A percentile compares a stretch with the other conserved stretches of the same genome.
Conservation (phyloP, 2,329 filamentous ascomycete species). For the Phyllosticta citriasiana region DNA sequence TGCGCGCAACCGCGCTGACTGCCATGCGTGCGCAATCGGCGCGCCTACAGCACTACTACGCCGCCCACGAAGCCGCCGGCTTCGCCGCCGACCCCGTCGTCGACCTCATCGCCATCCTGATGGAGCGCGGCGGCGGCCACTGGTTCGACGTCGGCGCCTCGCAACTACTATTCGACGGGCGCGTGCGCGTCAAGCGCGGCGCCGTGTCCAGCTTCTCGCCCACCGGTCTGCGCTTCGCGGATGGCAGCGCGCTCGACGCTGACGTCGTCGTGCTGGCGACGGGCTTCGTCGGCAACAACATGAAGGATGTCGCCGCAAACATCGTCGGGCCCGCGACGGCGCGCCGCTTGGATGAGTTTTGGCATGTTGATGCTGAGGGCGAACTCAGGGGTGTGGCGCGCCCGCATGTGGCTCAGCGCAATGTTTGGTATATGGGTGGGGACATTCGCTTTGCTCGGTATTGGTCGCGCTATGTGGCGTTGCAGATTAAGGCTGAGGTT, state of each 20-base stretch:
- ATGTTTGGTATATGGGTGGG: conserved; percentile 37
- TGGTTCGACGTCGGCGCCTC: conserved; percentile 39
- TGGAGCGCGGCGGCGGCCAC: conserved; percentile 36
- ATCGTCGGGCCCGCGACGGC: conserved; percentile 34
- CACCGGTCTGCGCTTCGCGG: conserved; percentile 33
- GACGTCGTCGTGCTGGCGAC: conserved; percentile 40
- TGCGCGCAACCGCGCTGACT: conserved; percentile 17
- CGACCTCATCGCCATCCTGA: conserved; percentile 26
- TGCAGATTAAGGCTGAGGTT: conserved; percentile 36
- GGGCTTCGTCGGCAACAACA: conserved; percentile 36
- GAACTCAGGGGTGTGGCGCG: conserved; percentile 35
- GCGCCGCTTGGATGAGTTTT: conserved; percentile 34
- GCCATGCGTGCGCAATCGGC: conserved; percentile 19
- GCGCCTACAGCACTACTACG: conserved; percentile 28
- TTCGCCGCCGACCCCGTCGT: conserved; percentile 32
- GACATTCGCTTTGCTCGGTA: conserved; percentile 38
- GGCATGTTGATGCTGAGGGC: conserved; percentile 37
- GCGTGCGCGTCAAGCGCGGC: conserved; percentile 37
- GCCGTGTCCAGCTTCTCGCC: conserved; percentile 27
- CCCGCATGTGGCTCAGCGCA: conserved; percentile 22
- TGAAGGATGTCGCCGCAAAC: conserved; percentile 27
- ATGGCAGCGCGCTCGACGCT: conserved; percentile 33
- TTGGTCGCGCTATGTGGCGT: conserved; percentile 34
- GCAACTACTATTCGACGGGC: conserved; percentile 32
- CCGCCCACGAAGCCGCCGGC: conserved; percentile 32